Base-by-base conservation (phyloP, 768 basidiomycete genomes). In the Leucocoprinus sp. region DNA sequence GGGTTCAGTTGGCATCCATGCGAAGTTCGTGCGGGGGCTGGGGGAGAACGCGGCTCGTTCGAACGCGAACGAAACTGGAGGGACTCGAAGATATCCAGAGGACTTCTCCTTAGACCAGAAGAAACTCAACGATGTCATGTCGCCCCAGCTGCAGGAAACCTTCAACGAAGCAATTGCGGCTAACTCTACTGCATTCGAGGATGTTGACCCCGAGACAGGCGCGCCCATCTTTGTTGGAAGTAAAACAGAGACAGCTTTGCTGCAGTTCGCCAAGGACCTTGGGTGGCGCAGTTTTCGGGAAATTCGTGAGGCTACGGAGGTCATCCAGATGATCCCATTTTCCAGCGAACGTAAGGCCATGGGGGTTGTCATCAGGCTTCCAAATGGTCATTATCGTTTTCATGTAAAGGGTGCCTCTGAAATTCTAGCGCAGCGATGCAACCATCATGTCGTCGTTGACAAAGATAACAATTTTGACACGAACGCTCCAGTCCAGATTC, bases 151-250 rank as follows among this genome's bases (percentile, higher is more conserved):
- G 8, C 70, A 66, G 41, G 67, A 70, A 2, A 66, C 95, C 1
- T 74, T 96, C 61, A 95, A 95, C 58, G 79, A 82, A 33, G 78
- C 90, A 3, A 87, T 98, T 52, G 80, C 89, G 14, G 66, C 93
- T 61, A 97, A 97, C 64, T 92, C 91, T 2, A 96, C 93, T 5
- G 95, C 95, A 8, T 97, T 97, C 62, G 85, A 95, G 65, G 90
- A 93, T 55, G 60, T 55, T 23, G 75, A 87, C 54, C 65, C 75
- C 8, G 79, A 78, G 41, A 76, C 74, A 1, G 79, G 75, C 22
- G 65, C 78, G 52, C 46, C 57, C 15, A 62, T 75, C 18, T 93
- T 97, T 58, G 72, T 96, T 38, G 95, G 95, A 8, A 87, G 78
- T 68, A 98, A 98, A 74, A 98, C 95, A 1, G 95, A 97, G 68